These are phyloP conservation scores for Plectosphaerella cucumerina DNA, from an alignment of 2,329 filamentous ascomycete species.

Conservation along the genomic window DNA sequence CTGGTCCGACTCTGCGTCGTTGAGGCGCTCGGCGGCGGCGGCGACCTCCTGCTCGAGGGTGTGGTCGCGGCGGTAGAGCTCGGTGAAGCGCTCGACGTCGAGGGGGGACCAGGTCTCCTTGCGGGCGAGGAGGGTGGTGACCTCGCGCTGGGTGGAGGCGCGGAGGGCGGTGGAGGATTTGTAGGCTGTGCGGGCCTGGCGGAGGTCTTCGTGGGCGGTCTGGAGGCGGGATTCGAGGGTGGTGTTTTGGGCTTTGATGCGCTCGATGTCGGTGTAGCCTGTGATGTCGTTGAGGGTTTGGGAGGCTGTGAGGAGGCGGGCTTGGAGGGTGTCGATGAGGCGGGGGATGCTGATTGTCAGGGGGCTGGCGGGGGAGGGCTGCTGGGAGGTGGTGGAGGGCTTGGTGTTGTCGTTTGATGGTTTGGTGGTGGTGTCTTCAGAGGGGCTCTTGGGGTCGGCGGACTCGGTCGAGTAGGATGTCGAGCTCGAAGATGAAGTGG, in stretches of 20 bases:
- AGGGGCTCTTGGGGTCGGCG: not conserved
- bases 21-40: conserved; percentile 66
- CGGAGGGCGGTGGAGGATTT: conserved; percentile 79
- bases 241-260: conserved; percentile 74
- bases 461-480: not conserved
- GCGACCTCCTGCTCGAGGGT: conserved; percentile 82
- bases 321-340: conserved; percentile 86
- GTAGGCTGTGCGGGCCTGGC: conserved; percentile 69
- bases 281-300: conserved; percentile 92
- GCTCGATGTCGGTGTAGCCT: conserved; percentile 88
- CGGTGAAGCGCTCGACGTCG: conserved; percentile 92
- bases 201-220: conserved; percentile 61
- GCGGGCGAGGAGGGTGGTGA: conserved; percentile 86
- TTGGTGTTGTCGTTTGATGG: not conserved
- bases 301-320: conserved; percentile 77
- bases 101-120: conserved; percentile 86
- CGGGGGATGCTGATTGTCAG: conserved; percentile 51
- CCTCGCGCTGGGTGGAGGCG: conserved; percentile 88
- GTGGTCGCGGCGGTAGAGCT: conserved; percentile 87
- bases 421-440: not conserved
- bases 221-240: conserved; percentile 56
- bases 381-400: not conserved
- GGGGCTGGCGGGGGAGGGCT: conserved; percentile 30
- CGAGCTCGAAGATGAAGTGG: not conserved
- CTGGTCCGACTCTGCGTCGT: conserved; percentile 72